Conservation (phyloP, 2,329 filamentous ascomycete species). For the Colletotrichum sp. region DNA sequence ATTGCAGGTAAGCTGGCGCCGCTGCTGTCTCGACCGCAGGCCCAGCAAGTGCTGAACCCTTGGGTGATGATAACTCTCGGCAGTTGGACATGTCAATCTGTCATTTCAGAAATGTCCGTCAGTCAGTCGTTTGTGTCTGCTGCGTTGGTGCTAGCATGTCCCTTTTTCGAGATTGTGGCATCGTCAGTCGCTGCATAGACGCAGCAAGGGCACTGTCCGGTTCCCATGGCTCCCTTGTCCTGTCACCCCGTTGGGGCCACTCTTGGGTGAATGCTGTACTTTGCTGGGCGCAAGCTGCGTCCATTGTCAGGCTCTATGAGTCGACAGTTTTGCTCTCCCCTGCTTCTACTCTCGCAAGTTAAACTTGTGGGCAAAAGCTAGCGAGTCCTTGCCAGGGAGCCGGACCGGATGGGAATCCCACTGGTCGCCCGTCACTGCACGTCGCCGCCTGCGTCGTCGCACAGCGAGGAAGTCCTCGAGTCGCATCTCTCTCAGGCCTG, state of each 20-base stretch:
- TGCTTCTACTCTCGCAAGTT: neutral
- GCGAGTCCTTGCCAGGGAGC: conserved; percentile 1
- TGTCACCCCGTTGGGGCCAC: neutral
- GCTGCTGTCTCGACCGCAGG: neutral
- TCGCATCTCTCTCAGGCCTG: conserved; percentile 4
- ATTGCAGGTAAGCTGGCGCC: neutral
- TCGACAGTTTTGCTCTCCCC: neutral
- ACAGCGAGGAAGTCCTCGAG: conserved; percentile 12
- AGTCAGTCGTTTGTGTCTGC: neutral
- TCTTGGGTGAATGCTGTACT: neutral
- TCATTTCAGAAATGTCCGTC: neutral
- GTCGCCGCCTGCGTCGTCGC: conserved; percentile 15
- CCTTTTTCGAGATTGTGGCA: neutral
- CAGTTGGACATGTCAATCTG: neutral
- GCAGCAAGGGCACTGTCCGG: neutral
- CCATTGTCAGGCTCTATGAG: neutral
- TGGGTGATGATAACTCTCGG: neutral
- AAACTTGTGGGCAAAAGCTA: neutral
- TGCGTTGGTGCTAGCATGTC: neutral
- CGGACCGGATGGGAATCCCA: conserved; percentile 6
- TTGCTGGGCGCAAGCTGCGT: neutral
- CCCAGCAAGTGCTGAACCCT: neutral
- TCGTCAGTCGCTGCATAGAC: neutral
- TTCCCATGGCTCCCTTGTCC: neutral
- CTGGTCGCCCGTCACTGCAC: conserved; percentile 4